phyloP scores from a whole-genome alignment of 176 grass and related monocot species.

The Aegilops bicornis region DNA sequence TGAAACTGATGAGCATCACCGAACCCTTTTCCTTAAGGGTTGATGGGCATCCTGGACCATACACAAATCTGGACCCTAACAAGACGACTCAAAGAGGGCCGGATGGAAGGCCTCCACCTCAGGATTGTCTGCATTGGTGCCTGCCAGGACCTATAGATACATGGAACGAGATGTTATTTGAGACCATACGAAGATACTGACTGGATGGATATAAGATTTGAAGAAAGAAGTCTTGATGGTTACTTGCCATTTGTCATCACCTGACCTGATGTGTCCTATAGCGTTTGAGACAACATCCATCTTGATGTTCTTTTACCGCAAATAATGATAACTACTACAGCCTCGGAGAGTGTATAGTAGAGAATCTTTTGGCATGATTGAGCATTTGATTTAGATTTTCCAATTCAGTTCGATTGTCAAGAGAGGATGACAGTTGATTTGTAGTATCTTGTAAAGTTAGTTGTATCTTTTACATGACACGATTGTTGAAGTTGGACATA shows the following conservation, averaged over 20 bases:
- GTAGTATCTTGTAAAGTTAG: too few relatives aligned
- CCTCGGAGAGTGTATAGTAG: too few relatives aligned
- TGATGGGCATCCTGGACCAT: constrained; percentile 89
- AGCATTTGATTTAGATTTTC: neutral
- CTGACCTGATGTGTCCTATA: too few relatives aligned
- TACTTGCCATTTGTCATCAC: neutral
- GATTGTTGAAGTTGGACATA: too few relatives aligned
- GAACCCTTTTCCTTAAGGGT: constrained; percentile 55
- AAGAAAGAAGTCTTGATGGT: constrained; percentile 3
- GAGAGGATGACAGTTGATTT: too few relatives aligned
- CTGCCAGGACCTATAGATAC: constrained; percentile 36
- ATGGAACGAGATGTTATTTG: constrained; percentile 85
- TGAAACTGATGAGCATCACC: constrained; percentile 85
- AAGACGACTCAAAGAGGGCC: constrained; percentile 81
- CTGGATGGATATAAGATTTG: constrained; percentile 36
- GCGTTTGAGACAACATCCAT: too few relatives aligned
- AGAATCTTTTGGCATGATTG: neutral
- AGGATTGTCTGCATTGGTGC: constrained; percentile 7
- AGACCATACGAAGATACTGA: constrained; percentile 67
- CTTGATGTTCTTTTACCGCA: too few relatives aligned
- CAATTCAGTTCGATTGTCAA: neutral
- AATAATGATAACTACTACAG: too few relatives aligned
- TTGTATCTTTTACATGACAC: too few relatives aligned
- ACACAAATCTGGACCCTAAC: constrained; percentile 72
- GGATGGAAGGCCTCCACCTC: constrained; percentile 74